Conservation (phyloP, 1,284 basidiomycete genomes). For the Neonothopanus nambi region DNA sequence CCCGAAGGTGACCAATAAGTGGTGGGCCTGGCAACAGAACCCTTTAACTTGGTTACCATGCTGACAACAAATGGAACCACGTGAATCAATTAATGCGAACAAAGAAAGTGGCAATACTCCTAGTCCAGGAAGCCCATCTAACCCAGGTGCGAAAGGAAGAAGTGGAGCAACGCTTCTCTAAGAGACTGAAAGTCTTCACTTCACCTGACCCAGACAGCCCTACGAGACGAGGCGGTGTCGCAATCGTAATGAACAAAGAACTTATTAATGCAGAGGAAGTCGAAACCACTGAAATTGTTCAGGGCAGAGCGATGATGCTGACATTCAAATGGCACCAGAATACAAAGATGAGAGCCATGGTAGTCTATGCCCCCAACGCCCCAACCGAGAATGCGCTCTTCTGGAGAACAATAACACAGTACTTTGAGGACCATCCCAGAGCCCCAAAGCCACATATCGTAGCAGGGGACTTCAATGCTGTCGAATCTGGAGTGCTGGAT, state of each 20-base stretch:
- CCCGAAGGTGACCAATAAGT: no score
- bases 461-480: conserved; percentile 21
- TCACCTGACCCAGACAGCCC: not conserved
- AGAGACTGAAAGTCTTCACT: not conserved
- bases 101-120: no score
- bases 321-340: conserved; percentile 13
- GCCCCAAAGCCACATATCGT: conserved; percentile 14
- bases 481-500: conserved; percentile 19
- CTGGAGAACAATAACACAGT: conserved; percentile 21
- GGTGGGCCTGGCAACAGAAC: no score
- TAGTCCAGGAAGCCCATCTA: no score
- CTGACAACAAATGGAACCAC: no score
- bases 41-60: no score
- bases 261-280: not conserved
- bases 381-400: conserved; percentile 20
- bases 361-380: conserved; percentile 26
- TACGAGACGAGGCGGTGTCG: conserved; percentile 5
- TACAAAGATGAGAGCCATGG: conserved; percentile 14
- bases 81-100: no score
- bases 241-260: conserved; percentile 5
- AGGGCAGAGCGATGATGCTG: conserved; percentile 19
- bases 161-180: conserved; percentile 2
- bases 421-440: conserved; percentile 3
- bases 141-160: not conserved
- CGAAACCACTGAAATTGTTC: conserved; percentile 14